Percentiles rank a stretch among this genome's conserved stretches.
phyloP scores from a whole-genome alignment of 140 eudicot genomes.

The Cichorium intybus region DNA sequence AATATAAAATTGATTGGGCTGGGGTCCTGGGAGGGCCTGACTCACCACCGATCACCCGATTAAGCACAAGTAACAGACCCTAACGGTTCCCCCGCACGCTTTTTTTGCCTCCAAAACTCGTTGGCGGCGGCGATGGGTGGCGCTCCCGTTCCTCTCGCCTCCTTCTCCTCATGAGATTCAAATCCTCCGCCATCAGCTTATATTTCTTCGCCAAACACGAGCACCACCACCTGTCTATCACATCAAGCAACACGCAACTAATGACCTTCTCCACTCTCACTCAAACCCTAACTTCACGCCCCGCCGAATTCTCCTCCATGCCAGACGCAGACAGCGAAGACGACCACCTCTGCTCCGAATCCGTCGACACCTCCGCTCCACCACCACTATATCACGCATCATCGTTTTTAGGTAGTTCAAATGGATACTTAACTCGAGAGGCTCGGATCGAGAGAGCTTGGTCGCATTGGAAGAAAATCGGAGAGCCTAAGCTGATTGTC shows the following conservation, averaged over 20 bases:
- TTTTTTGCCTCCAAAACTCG: conserved; percentile 29
- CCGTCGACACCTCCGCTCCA: not conserved
- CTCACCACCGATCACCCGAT: too few relatives aligned
- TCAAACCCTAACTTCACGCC: conserved; percentile 40
- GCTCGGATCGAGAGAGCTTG: conserved; percentile 67
- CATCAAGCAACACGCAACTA: conserved; percentile 6
- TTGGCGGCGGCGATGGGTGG: conserved; percentile 25
- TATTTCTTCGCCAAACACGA: conserved; percentile 17
- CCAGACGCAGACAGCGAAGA: conserved; percentile 41
- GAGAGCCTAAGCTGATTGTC: conserved; percentile 72
- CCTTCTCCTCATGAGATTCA: conserved; percentile 28
- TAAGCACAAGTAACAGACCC: not conserved
- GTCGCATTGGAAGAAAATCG: conserved; percentile 81
- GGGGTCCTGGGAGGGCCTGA: not conserved
- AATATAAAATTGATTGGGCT: not conserved
- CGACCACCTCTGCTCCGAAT: conserved; percentile 1
- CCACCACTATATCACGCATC: not conserved
- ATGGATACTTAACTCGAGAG: conserved; percentile 51
- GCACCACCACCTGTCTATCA: not conserved
- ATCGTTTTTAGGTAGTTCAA: conserved; percentile 29
- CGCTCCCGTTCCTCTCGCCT: conserved; percentile 1
- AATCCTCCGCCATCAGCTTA: conserved; percentile 22
- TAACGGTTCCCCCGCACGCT: conserved; percentile 23
- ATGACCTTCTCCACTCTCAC: conserved; percentile 42
- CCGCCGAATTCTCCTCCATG: conserved; percentile 18